phyloP scores from a whole-genome alignment of 2,329 filamentous ascomycete genomes.

The Emericellopsis cladophorae region DNA sequence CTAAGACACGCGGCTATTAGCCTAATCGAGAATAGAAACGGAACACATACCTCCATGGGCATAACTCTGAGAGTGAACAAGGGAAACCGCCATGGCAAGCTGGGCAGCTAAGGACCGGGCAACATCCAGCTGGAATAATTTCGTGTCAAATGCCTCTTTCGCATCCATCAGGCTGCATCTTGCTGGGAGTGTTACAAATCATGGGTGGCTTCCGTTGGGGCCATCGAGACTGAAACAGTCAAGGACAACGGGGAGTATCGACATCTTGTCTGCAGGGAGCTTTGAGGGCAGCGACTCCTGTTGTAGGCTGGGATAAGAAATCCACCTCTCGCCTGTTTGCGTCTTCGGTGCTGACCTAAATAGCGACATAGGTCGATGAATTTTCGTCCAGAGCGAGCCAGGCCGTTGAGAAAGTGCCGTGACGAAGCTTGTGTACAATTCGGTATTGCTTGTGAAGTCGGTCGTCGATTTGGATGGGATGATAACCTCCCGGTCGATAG shows the following conservation, averaged over 20 bases:
- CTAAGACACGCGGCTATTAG: constrained; percentile 4
- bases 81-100: constrained; percentile 14
- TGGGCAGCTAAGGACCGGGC: constrained; percentile 14
- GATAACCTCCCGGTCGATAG: constrained; percentile 22
- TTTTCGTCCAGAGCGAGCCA: constrained; percentile 17
- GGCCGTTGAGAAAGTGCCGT: constrained; percentile 15
- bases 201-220: constrained; percentile 15
- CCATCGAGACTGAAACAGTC: constrained; percentile 13
- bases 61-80: constrained; percentile 13
- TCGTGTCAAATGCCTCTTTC: neutral
- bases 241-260: neutral
- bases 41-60: constrained; percentile 15
- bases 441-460: constrained; percentile 14
- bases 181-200: constrained; percentile 11
- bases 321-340: constrained; percentile 7
- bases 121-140: constrained; percentile 12
- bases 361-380: constrained; percentile 12
- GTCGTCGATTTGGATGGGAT: constrained; percentile 24
- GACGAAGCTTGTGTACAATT: constrained; percentile 14
- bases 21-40: no score
- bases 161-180: constrained; percentile 12
- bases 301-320: constrained; percentile 6
- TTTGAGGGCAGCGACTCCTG: no score
- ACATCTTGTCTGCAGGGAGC: constrained; percentile 1
- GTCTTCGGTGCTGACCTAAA: constrained; percentile 17